Evolutionary conservation across 2,329 filamentous ascomycete species (phyloP), one percentile per base, ranked within the genome.

Genomic region (Teratosphaeria pseudoeucalypti): DNA sequence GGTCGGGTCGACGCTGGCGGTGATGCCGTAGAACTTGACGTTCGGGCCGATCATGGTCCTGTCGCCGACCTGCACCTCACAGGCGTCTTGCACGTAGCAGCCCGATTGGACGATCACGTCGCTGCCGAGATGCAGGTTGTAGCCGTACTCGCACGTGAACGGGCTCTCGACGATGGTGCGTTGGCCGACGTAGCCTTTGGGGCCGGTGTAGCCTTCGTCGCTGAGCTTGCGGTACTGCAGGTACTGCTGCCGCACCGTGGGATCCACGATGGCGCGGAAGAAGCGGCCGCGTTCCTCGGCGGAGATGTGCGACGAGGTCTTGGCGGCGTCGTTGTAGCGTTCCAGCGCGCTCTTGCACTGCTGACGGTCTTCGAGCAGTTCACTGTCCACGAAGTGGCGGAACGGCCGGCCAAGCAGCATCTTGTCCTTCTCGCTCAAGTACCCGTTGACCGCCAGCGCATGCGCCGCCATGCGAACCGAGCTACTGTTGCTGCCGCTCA

Each of bases 111-210:
- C 88, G 58, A 86, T 83, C 2, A 95, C 90, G 64, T 94, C 86
- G 66, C 92, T 87, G 12, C 89, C 92, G 65, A 99, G 88, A 55
- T 83, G 82, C 67, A 97, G 88, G 72, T 99, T 97, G 76, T 96
- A 97, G 0, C 94, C 94, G 69, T 96, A 96, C 69, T 96, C 91
- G 72, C 92, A 96, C 54, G 82, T 86, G 73, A 99, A 97, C 0
- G 92, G 92, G 2, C 89, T 85, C 68, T 96, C 90, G 29, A 99
- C 88, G 52, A 86, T 80, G 5, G 89, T 87, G 58, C 87, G 84
- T 16, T 85, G 82, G n/a, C 90, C 90, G 5, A 94, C 82, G 27
- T 79, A 82, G 59, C 83, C 89, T 58, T 77, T 62, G 12, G 66
- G 70, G n/a, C 64, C 64, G 34, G 43, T 57, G 55, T 61, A 56